These are phyloP conservation scores for Magnolia sinica DNA, from an alignment of 164 flowering plant genomes.

Conservation along the genomic window DNA sequence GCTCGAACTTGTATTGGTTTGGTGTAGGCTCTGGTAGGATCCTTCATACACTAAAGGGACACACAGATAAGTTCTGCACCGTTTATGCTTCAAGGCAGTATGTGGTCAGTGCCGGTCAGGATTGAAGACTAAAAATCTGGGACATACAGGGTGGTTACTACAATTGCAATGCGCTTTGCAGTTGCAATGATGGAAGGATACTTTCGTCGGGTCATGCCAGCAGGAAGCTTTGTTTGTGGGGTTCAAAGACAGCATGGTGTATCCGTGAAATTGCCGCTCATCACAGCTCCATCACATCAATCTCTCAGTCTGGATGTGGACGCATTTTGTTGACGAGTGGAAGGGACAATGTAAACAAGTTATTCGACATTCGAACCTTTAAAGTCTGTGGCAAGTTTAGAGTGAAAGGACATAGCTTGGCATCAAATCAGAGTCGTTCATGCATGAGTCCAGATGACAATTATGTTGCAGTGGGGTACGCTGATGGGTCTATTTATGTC, in stretches of 20 bases:
- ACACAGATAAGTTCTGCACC: conserved; percentile 83
- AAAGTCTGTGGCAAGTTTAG: conserved; percentile 79
- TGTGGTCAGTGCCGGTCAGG: conserved; percentile 91
- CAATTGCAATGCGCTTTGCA: conserved; percentile 87
- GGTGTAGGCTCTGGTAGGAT: conserved; percentile 70
- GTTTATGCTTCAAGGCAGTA: conserved; percentile 76
- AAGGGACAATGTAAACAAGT: conserved; percentile 85
- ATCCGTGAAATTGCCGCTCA: conserved; percentile 90
- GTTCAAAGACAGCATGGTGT: conserved; percentile 66
- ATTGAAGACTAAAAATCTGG: conserved; percentile 87
- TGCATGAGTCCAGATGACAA: conserved; percentile 88
- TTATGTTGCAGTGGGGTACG: conserved; percentile 86
- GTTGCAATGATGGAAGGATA: conserved; percentile 77
- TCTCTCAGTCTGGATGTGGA: conserved; percentile 70
- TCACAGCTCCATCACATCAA: conserved; percentile 71
- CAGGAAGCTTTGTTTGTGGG: conserved; percentile 89
- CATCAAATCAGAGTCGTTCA: conserved; percentile 93
- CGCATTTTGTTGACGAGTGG: conserved; percentile 70
- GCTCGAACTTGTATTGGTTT: conserved; percentile 85
- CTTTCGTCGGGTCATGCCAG: conserved; percentile 90
- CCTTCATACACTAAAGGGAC: conserved; percentile 90
- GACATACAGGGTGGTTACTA: conserved; percentile 87
- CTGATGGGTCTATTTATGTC: conserved; percentile 71
- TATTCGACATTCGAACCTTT: conserved; percentile 72
- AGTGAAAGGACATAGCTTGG: conserved; percentile 64